Percentiles rank a stretch among this genome's conserved stretches.
phyloP scores from a whole-genome alignment of 306 rosid species.

The Vachellia pachyceras region DNA sequence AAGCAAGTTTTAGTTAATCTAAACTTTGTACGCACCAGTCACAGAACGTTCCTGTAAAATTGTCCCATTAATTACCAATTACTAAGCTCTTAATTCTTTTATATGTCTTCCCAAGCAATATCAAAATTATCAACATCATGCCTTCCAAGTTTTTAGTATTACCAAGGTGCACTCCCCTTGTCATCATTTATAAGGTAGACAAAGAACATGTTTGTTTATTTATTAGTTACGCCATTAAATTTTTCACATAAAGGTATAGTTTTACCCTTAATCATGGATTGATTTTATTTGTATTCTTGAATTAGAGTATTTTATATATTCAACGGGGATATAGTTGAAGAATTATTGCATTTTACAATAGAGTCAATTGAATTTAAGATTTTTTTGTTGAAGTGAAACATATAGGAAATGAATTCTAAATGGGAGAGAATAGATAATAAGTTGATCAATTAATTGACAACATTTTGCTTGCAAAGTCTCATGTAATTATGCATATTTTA shows the following conservation, averaged over 20 bases:
- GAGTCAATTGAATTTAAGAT: too few relatives aligned
- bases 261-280: too few relatives aligned
- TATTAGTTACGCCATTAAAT: too few relatives aligned
- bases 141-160: background rate
- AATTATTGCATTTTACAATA: too few relatives aligned
- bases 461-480: background rate
- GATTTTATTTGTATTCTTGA: too few relatives aligned
- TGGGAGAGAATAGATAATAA: background rate
- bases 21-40: constrained; percentile 18
- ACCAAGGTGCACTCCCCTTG: background rate
- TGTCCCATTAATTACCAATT: constrained; percentile 33
- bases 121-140: background rate
- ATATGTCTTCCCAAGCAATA: background rate
- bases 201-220: too few relatives aligned
- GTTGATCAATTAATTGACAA: background rate
- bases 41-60: constrained; percentile 21
- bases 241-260: too few relatives aligned
- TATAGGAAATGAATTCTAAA: too few relatives aligned
- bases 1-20: constrained; percentile 14
- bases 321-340: too few relatives aligned
- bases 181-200: too few relatives aligned
- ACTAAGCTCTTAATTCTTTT: background rate
- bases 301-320: too few relatives aligned
- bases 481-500: background rate
- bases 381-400: too few relatives aligned